Conservation (phyloP, 148 eudicot species). For the Rheum nobile region DNA sequence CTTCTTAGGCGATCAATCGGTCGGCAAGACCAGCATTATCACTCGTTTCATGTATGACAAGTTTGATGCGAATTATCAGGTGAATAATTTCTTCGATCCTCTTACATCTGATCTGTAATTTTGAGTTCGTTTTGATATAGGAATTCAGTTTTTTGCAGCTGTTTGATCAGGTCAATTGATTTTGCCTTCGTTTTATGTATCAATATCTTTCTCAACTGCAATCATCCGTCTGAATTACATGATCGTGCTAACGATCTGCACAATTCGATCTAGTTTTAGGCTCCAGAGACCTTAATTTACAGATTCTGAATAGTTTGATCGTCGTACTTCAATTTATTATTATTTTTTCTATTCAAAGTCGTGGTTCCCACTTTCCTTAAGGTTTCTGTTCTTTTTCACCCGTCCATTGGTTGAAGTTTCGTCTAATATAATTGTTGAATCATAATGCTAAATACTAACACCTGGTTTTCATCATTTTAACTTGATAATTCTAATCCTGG, state of each 20-base stretch:
- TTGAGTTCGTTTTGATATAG: background rate
- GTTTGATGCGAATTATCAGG: slow-evolving; percentile 70
- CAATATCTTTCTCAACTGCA: background rate
- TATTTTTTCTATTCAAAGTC: background rate
- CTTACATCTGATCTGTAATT: background rate
- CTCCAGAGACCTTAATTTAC: background rate
- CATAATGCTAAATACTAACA: background rate
- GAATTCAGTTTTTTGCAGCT: background rate
- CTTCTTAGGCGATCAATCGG: slow-evolving; percentile 72
- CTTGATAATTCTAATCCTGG: background rate
- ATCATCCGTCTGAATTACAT: background rate
- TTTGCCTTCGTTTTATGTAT: background rate
- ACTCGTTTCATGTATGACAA: slow-evolving; percentile 82
- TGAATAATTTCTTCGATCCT: background rate
- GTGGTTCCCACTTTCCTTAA: background rate
- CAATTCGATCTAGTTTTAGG: background rate
- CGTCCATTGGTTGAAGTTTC: background rate
- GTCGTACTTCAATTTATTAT: background rate
- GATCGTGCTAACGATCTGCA: background rate
- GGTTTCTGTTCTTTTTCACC: background rate
- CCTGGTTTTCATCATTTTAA: background rate
- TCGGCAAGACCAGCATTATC: slow-evolving; percentile 78
- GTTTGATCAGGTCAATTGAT: slow-evolving; percentile 1
- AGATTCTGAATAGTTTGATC: background rate
- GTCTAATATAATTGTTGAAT: background rate